Evolutionary conservation across 2,329 filamentous ascomycete species (phyloP).

Genomic region (Diaporthe sp.): DNA sequence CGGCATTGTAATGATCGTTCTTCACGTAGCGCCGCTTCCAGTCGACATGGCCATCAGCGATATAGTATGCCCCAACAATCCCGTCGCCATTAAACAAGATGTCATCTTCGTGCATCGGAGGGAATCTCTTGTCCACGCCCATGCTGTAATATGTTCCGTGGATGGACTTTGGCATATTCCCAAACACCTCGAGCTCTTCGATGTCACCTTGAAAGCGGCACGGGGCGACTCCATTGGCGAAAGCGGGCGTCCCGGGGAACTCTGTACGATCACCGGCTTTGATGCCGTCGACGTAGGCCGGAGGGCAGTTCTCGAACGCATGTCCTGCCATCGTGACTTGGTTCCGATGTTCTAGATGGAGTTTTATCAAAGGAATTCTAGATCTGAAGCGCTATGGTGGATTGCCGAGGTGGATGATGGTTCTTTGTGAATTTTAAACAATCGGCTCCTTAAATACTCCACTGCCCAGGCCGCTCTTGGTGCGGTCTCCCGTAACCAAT

Average conservation of each 20-base stretch:
- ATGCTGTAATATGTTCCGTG: constrained; percentile 53
- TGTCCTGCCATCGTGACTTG: constrained; percentile 4
- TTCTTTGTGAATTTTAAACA: neutral
- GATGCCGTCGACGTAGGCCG: constrained; percentile 7
- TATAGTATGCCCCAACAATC: constrained; percentile 52
- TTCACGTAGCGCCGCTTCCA: constrained; percentile 50
- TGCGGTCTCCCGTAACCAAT: neutral
- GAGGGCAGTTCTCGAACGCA: constrained; percentile 1
- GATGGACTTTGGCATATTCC: constrained; percentile 49
- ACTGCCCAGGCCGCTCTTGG: neutral
- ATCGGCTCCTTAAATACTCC: neutral
- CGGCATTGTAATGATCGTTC: constrained; percentile 47
- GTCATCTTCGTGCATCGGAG: constrained; percentile 51
- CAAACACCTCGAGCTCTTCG: constrained; percentile 47
- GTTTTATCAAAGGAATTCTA: neutral
- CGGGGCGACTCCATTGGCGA: constrained; percentile 43
- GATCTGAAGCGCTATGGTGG: neutral
- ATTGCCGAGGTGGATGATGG: neutral
- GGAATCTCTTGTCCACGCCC: constrained; percentile 54
- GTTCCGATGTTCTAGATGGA: neutral
- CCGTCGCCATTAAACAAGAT: constrained; percentile 56
- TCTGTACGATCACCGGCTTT: constrained; percentile 10
- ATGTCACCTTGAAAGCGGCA: constrained; percentile 56
- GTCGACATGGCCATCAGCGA: constrained; percentile 49
- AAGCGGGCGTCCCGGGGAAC: neutral